Conservation (phyloP, 2,329 filamentous ascomycete genomes). For the Cladophialophora yegresii region DNA sequence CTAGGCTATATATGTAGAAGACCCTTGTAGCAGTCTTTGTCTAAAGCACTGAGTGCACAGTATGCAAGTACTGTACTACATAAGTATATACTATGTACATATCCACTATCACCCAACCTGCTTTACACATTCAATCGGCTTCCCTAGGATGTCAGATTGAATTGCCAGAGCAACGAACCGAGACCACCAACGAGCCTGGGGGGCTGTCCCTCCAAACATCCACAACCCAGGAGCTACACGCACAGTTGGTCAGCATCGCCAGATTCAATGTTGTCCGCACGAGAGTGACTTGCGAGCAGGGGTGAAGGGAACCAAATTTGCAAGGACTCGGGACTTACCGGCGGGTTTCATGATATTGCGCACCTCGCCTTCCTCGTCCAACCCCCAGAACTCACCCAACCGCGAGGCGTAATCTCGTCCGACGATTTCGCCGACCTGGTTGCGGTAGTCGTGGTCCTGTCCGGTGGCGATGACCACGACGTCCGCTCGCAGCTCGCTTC, state of each 20-base stretch:
- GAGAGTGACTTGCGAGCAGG: neutral
- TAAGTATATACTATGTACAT: neutral
- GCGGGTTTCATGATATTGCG: conserved; percentile 17
- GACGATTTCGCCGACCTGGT: conserved; percentile 44
- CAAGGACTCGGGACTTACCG: conserved; percentile 7
- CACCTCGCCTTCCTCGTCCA: conserved; percentile 53
- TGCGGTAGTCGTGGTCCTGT: conserved; percentile 48
- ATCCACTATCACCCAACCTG: neutral
- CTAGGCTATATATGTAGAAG: too few relatives aligned
- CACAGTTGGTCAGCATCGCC: neutral
- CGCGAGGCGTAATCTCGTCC: conserved; percentile 35
- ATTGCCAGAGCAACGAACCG: conserved; percentile 52
- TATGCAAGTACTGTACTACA: too few relatives aligned
- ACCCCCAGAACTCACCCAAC: conserved; percentile 40
- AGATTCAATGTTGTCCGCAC: too few relatives aligned
- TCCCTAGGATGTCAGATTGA: conserved; percentile 40
- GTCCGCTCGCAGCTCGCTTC: conserved; percentile 47
- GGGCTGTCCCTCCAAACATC: conserved; percentile 50
- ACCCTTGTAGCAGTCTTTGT: too few relatives aligned
- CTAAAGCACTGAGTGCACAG: too few relatives aligned
- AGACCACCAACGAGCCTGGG: conserved; percentile 46
- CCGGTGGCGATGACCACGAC: conserved; percentile 54
- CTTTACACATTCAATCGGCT: conserved; percentile 14
- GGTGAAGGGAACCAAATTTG: neutral
- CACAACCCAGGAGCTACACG: conserved; percentile 43